Evolutionary conservation across 495 filamentous ascomycete species (phyloP).

Genomic region (Bathelium albidoporum): DNA sequence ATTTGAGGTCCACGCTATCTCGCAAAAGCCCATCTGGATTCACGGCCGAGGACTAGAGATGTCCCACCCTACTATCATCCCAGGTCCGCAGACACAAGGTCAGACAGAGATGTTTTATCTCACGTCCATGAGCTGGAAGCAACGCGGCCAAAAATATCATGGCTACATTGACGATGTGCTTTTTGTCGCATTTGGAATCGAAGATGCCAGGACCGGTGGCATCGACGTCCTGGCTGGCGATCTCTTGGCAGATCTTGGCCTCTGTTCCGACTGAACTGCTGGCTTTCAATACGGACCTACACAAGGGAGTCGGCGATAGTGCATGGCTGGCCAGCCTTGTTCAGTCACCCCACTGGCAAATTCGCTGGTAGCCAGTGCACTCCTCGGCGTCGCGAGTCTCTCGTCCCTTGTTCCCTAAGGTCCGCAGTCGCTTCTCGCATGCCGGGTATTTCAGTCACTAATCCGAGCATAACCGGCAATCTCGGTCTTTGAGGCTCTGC

Average conservation of each 20-base stretch:
- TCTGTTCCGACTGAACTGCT: constrained; percentile 15
- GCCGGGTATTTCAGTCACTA: too few species aligned
- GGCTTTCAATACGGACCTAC: too few species aligned
- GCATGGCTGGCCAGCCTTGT: too few species aligned
- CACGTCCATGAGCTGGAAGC: constrained; percentile 44
- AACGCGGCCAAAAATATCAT: constrained; percentile 34
- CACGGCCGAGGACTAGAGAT: constrained; percentile 27
- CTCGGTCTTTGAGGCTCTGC: too few species aligned
- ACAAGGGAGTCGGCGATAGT: too few species aligned
- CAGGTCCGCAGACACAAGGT: constrained; percentile 5
- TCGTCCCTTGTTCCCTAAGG: too few species aligned
- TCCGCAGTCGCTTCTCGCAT: too few species aligned
- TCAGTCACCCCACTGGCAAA: too few species aligned
- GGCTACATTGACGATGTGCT: constrained; percentile 42
- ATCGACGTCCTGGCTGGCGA: constrained; percentile 41
- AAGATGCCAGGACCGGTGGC: constrained; percentile 34
- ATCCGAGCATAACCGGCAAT: too few species aligned
- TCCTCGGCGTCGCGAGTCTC: too few species aligned
- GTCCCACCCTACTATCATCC: not conserved
- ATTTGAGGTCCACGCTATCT: constrained; percentile 41
- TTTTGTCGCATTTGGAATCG: constrained; percentile 41
- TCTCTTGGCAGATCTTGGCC: constrained; percentile 33
- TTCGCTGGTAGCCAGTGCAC: too few species aligned
- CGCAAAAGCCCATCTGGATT: constrained; percentile 43
- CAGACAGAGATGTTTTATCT: constrained; percentile 41